These are phyloP conservation scores for Herpetomonas samuelpessoai DNA, from an alignment of 208 protist species.

Conservation along the genomic window DNA sequence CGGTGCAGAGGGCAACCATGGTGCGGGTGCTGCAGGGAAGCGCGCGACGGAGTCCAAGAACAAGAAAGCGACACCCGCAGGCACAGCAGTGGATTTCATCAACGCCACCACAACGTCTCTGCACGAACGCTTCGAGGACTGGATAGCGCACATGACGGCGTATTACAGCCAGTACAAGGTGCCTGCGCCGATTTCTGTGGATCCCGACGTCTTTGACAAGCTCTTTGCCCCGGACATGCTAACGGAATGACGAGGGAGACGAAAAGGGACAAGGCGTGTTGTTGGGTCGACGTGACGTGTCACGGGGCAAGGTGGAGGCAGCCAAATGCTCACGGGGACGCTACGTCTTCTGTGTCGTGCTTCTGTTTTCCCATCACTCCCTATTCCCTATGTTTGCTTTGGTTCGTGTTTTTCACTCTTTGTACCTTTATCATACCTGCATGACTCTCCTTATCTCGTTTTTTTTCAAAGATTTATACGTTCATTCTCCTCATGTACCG, in stretches of 20 bases:
- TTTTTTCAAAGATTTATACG: no score
- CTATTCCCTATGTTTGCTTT: no score
- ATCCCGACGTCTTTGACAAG: conserved; percentile 44
- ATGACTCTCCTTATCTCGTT: no score
- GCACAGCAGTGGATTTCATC: not conserved
- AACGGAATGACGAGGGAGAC: conserved; percentile 3
- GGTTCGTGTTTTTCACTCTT: no score
- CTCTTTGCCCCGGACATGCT: conserved; percentile 26
- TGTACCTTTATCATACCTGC: no score
- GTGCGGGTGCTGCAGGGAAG: not conserved
- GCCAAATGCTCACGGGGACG: no score
- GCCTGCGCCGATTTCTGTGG: conserved; percentile 37
- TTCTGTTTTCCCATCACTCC: no score
- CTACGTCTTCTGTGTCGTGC: no score
- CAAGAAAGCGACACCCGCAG: not conserved
- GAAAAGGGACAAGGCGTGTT: no score
- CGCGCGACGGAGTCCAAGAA: not conserved
- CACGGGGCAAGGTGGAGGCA: no score
- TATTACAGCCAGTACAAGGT: conserved; percentile 36
- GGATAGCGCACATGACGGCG: conserved; percentile 24
- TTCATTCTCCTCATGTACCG: no score
- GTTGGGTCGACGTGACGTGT: no score
- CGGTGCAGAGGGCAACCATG: not conserved
- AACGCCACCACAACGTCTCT: not conserved
- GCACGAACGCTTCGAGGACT: conserved; percentile 25